A percentile compares a stretch with the other conserved stretches of the same genome.
These are phyloP conservation scores for Neurospora terricola DNA, from an alignment of 495 filamentous ascomycete genomes.

Conservation along the genomic window DNA sequence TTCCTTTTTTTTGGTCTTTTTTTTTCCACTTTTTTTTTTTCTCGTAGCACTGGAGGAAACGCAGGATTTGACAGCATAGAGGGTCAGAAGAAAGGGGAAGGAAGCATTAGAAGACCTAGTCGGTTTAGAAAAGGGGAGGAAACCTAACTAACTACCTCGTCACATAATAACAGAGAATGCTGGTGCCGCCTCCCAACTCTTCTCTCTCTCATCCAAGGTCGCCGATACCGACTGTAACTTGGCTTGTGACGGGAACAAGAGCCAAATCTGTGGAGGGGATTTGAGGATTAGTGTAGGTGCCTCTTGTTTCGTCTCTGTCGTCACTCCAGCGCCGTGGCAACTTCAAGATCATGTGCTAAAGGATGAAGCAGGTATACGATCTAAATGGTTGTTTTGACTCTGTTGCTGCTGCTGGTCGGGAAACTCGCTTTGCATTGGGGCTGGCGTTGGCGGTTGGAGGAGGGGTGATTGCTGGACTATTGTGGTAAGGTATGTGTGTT, in stretches of 20 bases:
- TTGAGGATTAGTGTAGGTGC: constrained; percentile 25
- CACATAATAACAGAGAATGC: constrained; percentile 31
- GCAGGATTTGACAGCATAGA: no score
- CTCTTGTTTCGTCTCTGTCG: not conserved
- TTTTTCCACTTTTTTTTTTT: no score
- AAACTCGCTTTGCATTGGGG: not conserved
- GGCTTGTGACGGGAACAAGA: constrained; percentile 33
- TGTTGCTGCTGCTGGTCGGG: not conserved
- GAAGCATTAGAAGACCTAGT: no score
- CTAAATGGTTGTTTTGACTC: not conserved
- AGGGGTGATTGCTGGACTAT: not conserved
- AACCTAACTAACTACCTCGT: no score
- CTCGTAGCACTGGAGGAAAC: no score
- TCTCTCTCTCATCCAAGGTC: constrained; percentile 20
- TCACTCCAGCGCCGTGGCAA: no score
- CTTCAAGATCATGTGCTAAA: not conserved
- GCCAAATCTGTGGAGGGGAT: constrained; percentile 35
- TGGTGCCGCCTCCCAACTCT: constrained; percentile 35
- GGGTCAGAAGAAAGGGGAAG: no score
- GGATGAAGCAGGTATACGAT: constrained; percentile 5
- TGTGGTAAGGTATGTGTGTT: not conserved
- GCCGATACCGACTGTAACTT: constrained; percentile 30
- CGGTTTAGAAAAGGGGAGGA: no score
- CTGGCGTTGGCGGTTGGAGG: not conserved
- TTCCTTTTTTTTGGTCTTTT: no score